phyloP scores from a whole-genome alignment of 257 asterid genomes.

The Nicotiana obtusifolia region DNA sequence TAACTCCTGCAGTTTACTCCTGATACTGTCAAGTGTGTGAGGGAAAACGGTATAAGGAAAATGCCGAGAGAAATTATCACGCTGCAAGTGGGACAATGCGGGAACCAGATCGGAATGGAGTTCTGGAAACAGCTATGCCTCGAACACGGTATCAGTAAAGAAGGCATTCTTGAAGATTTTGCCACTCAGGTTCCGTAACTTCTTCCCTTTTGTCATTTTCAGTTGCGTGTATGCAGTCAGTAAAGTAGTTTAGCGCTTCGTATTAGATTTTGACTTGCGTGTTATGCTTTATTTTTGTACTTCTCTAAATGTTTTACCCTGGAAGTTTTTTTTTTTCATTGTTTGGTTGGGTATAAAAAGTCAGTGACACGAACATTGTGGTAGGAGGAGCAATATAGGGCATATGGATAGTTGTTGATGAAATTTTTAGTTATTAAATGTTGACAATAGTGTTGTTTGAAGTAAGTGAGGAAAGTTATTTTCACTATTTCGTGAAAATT shows the following conservation, averaged over 20 bases:
- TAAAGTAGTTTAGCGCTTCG: neutral
- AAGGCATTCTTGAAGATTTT: constrained; percentile 94
- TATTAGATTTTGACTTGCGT: neutral
- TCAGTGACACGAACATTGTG: neutral
- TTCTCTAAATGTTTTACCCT: neutral
- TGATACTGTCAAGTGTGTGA: neutral
- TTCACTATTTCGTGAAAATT: neutral
- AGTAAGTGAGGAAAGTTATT: neutral
- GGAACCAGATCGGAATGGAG: constrained; percentile 99
- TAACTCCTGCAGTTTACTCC: neutral
- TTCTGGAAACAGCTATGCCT: constrained; percentile 99
- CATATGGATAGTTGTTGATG: neutral
- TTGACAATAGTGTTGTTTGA: neutral
- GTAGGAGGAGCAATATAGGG: neutral
- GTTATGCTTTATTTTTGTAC: neutral
- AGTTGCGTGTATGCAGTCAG: neutral
- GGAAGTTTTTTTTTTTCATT: neutral
- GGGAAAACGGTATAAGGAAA: constrained; percentile 3
- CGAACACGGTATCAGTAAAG: constrained; percentile 96
- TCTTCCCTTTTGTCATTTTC: neutral
- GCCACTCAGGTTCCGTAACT: constrained; percentile 72
- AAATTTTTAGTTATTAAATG: neutral
- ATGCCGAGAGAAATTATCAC: constrained; percentile 99
- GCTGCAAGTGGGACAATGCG: constrained; percentile 97
- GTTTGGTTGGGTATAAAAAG: neutral